Evolutionary conservation across 495 filamentous ascomycete species (phyloP), one percentile per base, ranked within the genome.

Genomic region (Geopyxis carbonaria): DNA sequence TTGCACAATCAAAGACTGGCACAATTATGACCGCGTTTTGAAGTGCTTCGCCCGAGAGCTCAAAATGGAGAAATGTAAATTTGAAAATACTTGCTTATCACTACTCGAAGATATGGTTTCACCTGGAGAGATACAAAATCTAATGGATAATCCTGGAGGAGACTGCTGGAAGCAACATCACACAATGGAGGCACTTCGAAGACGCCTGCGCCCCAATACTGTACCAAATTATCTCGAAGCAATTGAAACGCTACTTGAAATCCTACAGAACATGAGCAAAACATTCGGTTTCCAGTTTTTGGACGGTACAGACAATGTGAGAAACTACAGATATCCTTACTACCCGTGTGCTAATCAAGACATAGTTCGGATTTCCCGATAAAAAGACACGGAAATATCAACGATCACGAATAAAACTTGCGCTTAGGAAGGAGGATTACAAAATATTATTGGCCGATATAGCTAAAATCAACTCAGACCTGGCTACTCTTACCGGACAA

Each of bases 81-180:
- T 50, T 32, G 39, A 42, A 16, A 46, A 57, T 14, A 49, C 51
- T 11, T 50, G 55, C 22, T 32, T 46, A 18, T 22, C 40, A 20
- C 44, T 61, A 16, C 47, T 61, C 28, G 37, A 46, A 6, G 48
- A 47, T 13, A 33, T 51, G 5, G 43, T 46, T 7, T 25, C 38
- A 18, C 42, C 40, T 18, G 22, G 27, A 11, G 23, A 50, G 19
- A n/a, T 49, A n/a, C 35, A 24, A 21, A 30, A 25, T 16, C 39
- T 60, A 22, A 40, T 60, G 23, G 38, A 42, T 14, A 22, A 45
- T 1, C 46, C 45, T 6, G 32, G 20, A 21, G 47, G 51, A 22
- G 5, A 31, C 5, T n/a, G 31, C 22, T 61, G 59, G 54, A 16
- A 11, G 13, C 34, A 46, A 7, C 16, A 44, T 4, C 38, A 47